Evolutionary conservation across 352 stramenopile genomes (phyloP).

Genomic region (Phytophthora litchii): DNA sequence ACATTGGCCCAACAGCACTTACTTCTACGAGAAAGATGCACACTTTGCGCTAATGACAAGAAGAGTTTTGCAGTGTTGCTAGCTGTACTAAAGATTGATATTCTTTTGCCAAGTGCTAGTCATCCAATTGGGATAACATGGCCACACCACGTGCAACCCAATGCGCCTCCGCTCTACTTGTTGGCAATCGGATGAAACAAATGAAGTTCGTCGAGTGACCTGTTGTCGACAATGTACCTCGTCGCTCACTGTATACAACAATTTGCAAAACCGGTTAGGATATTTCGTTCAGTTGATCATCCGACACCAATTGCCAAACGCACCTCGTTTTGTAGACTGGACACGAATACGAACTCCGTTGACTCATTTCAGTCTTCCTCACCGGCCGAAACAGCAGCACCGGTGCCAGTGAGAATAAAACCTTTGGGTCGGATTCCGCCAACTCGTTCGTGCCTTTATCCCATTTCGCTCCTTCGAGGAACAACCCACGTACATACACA

Average conservation of each 20-base stretch:
- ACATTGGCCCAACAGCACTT: slow-evolving; percentile 1
- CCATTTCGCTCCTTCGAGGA: slow-evolving; percentile 91
- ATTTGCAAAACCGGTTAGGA: slow-evolving; percentile 8
- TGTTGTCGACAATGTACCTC: slow-evolving; percentile 92
- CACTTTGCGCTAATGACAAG: not conserved
- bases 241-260: slow-evolving; percentile 65
- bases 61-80: no score
- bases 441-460: slow-evolving; percentile 72
- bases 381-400: slow-evolving; percentile 86
- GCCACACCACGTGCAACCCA: slow-evolving; percentile 94
- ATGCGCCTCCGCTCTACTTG: slow-evolving; percentile 77
- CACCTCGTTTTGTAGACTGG: slow-evolving; percentile 95
- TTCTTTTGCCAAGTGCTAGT: slow-evolving; percentile 46
- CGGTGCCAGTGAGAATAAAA: slow-evolving; percentile 85
- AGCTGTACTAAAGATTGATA: no score
- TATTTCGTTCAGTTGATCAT: slow-evolving; percentile 1
- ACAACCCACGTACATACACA: slow-evolving; percentile 89
- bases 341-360: slow-evolving; percentile 83
- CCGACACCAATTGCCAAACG: slow-evolving; percentile 2
- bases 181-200: slow-evolving; percentile 91
- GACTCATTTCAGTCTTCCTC: slow-evolving; percentile 80
- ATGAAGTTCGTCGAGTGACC: slow-evolving; percentile 97
- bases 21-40: slow-evolving; percentile 2
- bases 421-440: slow-evolving; percentile 86
- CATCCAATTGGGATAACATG: slow-evolving; percentile 92